These are phyloP conservation scores for Passalora sequoiae DNA, from an alignment of 2,329 filamentous ascomycete genomes.

Conservation along the genomic window DNA sequence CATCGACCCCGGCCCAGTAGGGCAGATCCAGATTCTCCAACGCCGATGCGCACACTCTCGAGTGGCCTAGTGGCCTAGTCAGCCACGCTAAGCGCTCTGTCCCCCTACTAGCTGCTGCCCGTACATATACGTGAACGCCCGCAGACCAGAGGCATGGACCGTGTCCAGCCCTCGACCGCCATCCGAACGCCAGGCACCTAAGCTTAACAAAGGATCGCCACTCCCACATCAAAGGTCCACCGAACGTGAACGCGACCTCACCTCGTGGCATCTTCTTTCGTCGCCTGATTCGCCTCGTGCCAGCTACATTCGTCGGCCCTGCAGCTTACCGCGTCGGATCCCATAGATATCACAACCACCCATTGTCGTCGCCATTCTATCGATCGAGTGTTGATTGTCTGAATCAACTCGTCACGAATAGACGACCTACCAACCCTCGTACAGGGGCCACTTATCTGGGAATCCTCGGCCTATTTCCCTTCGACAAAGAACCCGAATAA, in stretches of 20 bases:
- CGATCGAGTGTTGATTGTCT: slow-evolving; percentile 1
- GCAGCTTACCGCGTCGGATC: slow-evolving; percentile 1
- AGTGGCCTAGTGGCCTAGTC: slow-evolving; percentile 23
- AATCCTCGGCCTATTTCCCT: slow-evolving; percentile 34
- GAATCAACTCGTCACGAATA: not conserved
- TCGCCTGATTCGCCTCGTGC: slow-evolving; percentile 3
- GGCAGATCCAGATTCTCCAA: slow-evolving; percentile 28
- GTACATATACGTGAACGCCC: slow-evolving; percentile 30
- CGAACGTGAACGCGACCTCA: slow-evolving; percentile 23
- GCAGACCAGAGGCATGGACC: slow-evolving; percentile 30
- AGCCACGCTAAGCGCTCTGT: slow-evolving; percentile 24
- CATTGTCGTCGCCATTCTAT: slow-evolving; percentile 2
- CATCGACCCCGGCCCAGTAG: slow-evolving; percentile 20
- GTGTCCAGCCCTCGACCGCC: slow-evolving; percentile 45
- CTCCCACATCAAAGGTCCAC: slow-evolving; percentile 33
- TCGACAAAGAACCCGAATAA: slow-evolving; percentile 29
- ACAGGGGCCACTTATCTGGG: slow-evolving; percentile 32
- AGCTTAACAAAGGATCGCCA: slow-evolving; percentile 51
- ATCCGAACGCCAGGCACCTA: slow-evolving; percentile 42
- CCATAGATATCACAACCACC: slow-evolving; percentile 4
- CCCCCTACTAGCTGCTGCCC: slow-evolving; percentile 20
- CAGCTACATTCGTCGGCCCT: not conserved
- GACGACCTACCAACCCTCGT: slow-evolving; percentile 3
- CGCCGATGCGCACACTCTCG: slow-evolving; percentile 19
- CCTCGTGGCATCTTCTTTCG: slow-evolving; percentile 16